These are phyloP conservation scores for Fraxinus xanthoxyloides DNA, from an alignment of 305 asterid genomes.

Conservation along the genomic window DNA sequence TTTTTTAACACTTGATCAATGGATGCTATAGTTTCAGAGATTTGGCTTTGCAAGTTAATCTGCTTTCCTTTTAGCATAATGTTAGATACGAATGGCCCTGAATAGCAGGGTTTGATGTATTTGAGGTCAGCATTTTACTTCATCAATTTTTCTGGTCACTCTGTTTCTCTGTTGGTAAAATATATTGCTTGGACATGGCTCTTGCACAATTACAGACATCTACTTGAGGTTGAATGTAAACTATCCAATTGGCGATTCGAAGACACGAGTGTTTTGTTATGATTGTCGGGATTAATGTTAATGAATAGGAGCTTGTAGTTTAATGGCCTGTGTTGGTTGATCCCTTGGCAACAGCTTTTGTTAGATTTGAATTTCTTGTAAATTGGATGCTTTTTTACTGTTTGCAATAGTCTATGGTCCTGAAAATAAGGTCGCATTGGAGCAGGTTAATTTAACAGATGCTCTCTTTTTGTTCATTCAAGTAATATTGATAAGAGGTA, in stretches of 20 bases:
- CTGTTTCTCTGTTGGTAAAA: background rate
- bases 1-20: background rate
- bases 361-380: background rate
- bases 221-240: background rate
- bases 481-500: conserved; percentile 20
- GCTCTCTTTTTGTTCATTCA: conserved; percentile 23
- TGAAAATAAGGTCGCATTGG: background rate
- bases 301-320: background rate
- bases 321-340: background rate
- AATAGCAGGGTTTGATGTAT: background rate
- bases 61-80: background rate
- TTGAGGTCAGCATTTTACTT: background rate
- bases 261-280: background rate
- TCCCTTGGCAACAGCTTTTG: background rate
- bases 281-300: background rate
- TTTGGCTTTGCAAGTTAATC: background rate
- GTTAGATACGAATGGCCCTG: background rate
- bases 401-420: background rate
- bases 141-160: background rate
- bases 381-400: background rate
- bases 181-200: background rate
- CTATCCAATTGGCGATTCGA: background rate
- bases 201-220: background rate
- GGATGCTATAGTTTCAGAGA: background rate
- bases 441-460: background rate